These are phyloP conservation scores for Lecanosticta acicola DNA, from an alignment of 2,329 filamentous ascomycete species.

Conservation along the genomic window DNA sequence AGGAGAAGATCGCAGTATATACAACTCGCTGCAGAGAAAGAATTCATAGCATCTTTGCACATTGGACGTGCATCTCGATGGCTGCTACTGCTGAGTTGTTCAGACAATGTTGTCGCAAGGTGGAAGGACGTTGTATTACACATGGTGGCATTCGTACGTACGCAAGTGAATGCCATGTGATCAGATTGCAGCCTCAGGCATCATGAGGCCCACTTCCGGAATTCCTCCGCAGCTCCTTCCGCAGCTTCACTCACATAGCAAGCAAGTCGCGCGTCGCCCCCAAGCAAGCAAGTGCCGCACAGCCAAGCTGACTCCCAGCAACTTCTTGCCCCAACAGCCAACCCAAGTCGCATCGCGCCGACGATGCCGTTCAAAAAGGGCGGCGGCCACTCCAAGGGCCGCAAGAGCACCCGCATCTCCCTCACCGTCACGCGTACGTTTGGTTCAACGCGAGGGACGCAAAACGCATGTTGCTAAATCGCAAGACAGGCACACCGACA, in stretches of 20 bases:
- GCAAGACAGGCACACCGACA: constrained; percentile 23
- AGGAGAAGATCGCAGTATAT: too few species aligned
- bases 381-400: constrained; percentile 20
- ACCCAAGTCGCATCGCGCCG: not conserved
- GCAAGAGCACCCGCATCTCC: constrained; percentile 20
- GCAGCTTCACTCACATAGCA: not conserved
- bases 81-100: too few species aligned
- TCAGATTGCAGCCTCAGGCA: not conserved
- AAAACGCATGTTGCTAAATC: constrained; percentile 4
- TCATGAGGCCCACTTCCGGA: not conserved
- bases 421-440: constrained; percentile 16
- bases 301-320: not conserved
- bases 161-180: too few species aligned
- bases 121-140: too few species aligned
- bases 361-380: constrained; percentile 28
- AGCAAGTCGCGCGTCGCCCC: not conserved
- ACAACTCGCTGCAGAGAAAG: too few species aligned
- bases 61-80: too few species aligned
- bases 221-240: not conserved
- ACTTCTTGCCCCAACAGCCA: not conserved
- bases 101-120: too few species aligned
- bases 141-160: too few species aligned
- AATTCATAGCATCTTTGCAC: too few species aligned
- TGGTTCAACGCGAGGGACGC: constrained; percentile 7
- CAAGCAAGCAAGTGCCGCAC: not conserved